Conservation (phyloP, 345 rosid species). For the Clausena lansium region DNA sequence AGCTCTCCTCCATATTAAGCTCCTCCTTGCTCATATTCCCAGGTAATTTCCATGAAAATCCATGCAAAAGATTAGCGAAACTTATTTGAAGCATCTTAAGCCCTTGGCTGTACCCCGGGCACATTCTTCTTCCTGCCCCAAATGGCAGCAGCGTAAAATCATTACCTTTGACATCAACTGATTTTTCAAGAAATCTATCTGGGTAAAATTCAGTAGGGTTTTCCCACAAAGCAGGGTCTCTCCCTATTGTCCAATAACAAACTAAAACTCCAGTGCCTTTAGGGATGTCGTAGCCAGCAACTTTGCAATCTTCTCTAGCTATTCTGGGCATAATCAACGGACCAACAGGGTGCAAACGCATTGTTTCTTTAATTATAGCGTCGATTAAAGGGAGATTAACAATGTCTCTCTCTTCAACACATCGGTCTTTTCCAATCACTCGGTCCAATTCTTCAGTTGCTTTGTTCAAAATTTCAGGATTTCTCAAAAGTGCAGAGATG, state of each 20-base stretch:
- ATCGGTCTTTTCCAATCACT: slow-evolving; percentile 49
- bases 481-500: slow-evolving; percentile 41
- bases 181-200: slow-evolving; percentile 44
- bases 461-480: slow-evolving; percentile 41
- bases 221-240: no score
- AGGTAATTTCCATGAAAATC: slow-evolving; percentile 54
- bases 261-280: no score
- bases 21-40: slow-evolving; percentile 18
- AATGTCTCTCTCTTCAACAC: slow-evolving; percentile 43
- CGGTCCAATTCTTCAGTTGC: slow-evolving; percentile 58
- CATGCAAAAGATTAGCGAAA: slow-evolving; percentile 61
- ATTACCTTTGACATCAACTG: slow-evolving; percentile 51
- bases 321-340: slow-evolving; percentile 43
- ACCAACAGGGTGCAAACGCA: slow-evolving; percentile 67
- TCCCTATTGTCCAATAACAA: no score
- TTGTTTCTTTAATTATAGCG: slow-evolving; percentile 52
- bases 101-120: slow-evolving; percentile 63
- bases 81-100: slow-evolving; percentile 59
- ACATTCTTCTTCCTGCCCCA: slow-evolving; percentile 70
- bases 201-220: slow-evolving; percentile 38
- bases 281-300: no score
- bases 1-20: no score
- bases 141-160: slow-evolving; percentile 62
- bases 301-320: no score
- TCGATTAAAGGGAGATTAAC: slow-evolving; percentile 31